These are phyloP conservation scores for Stereocaulon alpinum DNA, from an alignment of 495 filamentous ascomycete genomes.

Conservation along the genomic window DNA sequence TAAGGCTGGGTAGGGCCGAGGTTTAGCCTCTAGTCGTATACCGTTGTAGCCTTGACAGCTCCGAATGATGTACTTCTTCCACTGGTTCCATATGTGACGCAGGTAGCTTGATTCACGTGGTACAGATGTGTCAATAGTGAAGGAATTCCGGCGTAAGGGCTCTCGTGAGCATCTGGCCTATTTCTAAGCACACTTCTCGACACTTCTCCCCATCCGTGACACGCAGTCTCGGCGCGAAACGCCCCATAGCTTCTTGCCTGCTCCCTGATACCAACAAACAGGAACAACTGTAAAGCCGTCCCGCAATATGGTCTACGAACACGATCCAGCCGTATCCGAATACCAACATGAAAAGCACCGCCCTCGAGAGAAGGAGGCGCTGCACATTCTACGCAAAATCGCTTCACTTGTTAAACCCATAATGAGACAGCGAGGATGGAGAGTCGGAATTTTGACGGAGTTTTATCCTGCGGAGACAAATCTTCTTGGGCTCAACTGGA, in stretches of 20 bases:
- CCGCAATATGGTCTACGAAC: conserved; percentile 29
- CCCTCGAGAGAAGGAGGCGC: conserved; percentile 66
- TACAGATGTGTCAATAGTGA: not conserved
- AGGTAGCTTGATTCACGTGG: too few relatives aligned
- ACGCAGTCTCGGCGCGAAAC: not conserved
- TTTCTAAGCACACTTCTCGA: conserved; percentile 5
- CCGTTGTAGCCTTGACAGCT: too few relatives aligned
- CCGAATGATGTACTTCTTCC: too few relatives aligned
- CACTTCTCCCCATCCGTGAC: not conserved
- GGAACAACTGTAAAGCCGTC: not conserved
- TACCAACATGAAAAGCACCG: conserved; percentile 71
- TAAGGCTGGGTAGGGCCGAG: not conserved
- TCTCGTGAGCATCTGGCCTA: not conserved
- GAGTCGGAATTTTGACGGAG: conserved; percentile 68
- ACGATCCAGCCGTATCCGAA: conserved; percentile 59
- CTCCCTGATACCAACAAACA: not conserved
- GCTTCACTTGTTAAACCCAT: conserved; percentile 91
- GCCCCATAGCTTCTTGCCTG: not conserved
- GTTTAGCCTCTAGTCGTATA: too few relatives aligned
- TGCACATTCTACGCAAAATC: conserved; percentile 69
- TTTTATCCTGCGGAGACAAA: conserved; percentile 70
- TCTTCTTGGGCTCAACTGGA: conserved; percentile 74
- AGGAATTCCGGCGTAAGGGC: not conserved
- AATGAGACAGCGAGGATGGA: conserved; percentile 80
- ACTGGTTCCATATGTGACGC: too few relatives aligned